Conservation (phyloP, 352 stramenopile species). For the Pythium phragmiticola region DNA sequence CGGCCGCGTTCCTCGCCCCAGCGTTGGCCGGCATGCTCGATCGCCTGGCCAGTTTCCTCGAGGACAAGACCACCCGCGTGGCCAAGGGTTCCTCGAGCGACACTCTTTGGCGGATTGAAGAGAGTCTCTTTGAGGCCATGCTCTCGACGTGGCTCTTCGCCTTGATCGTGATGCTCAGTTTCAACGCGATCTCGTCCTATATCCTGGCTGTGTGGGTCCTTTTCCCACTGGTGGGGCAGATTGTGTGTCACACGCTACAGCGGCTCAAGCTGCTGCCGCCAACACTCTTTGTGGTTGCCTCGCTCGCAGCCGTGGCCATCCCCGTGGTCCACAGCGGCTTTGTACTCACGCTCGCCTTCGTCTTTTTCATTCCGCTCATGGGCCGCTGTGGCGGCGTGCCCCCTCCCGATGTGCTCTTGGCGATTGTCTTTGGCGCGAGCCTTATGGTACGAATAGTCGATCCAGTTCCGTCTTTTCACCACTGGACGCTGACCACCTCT, state of each 20-base stretch:
- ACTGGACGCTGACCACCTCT: background rate
- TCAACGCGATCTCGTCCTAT: slow-evolving; percentile 59
- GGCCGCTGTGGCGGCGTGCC: slow-evolving; percentile 54
- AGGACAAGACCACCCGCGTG: slow-evolving; percentile 19
- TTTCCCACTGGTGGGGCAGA: slow-evolving; percentile 57
- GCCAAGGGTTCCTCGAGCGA: background rate
- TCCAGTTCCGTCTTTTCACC: background rate
- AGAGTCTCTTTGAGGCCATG: slow-evolving; percentile 64
- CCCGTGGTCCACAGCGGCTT: slow-evolving; percentile 63
- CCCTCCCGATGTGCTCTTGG: slow-evolving; percentile 56
- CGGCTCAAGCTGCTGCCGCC: slow-evolving; percentile 38
- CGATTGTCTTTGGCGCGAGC: slow-evolving; percentile 47
- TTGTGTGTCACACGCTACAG: slow-evolving; percentile 41
- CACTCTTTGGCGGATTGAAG: slow-evolving; percentile 51
- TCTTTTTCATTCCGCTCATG: slow-evolving; percentile 78
- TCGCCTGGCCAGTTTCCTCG: slow-evolving; percentile 32
- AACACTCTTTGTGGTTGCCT: slow-evolving; percentile 46
- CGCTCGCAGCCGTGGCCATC: slow-evolving; percentile 45
- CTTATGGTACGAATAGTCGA: slow-evolving; percentile 35
- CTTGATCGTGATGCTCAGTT: slow-evolving; percentile 37
- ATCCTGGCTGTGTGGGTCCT: slow-evolving; percentile 58
- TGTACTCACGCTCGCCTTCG: slow-evolving; percentile 53
- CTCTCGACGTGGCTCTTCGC: slow-evolving; percentile 42
- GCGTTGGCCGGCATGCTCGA: slow-evolving; percentile 59
- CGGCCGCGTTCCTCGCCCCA: slow-evolving; percentile 39